Base-by-base conservation (phyloP, 164 flowering plant genomes). In the Aristolochia californica region DNA sequence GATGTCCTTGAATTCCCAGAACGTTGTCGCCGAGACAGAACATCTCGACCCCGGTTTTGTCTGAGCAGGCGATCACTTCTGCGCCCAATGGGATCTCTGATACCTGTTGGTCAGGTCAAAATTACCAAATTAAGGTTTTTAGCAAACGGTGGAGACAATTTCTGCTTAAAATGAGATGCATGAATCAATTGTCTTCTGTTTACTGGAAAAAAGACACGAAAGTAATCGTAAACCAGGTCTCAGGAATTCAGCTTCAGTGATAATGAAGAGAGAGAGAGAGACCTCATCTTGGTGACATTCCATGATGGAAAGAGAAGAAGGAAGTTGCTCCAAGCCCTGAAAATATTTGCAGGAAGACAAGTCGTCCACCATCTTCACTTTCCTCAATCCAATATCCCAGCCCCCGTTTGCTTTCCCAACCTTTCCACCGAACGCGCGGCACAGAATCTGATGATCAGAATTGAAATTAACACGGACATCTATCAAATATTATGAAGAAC, bases 1-100 rank as follows among this genome's bases (percentile, higher is more conserved):
- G 96, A 59, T 88, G 96, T 15, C 96, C 96, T 69, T 88, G 93
- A 62, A 88, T 83, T 15, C 90, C 90, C 38, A 88, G 11, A n/a
- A 85, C 68, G 59, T 83, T 74, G 26, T 76, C 66, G 17, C 80
- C 88, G 49, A 73, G 56, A 12, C 57, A 16, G 53, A 83, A 85
- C 81, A 88, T 80, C 70, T 88, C 96, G 13, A 88, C 86, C 0
- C 79, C 70, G 0, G 88, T 85, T 58, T 83, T 81, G 2, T 88
- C 88, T 0, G 96, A 88, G 40, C 54, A 78, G 34, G 80, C 93
- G 8, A 88, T 61, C 23, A 85, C 83, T 59, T 77, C 63, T 10
- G 90, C 93, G 12, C 82, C 88, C 11, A 34, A 8, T 2, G 96
- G 96, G 2, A 80, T 71, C 61, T 83, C 83, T 72, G 70, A 76